A percentile compares a stretch with the other conserved stretches of the same genome.
Conservation (phyloP, 345 rosid genomes). For the Brassica carinata region DNA sequence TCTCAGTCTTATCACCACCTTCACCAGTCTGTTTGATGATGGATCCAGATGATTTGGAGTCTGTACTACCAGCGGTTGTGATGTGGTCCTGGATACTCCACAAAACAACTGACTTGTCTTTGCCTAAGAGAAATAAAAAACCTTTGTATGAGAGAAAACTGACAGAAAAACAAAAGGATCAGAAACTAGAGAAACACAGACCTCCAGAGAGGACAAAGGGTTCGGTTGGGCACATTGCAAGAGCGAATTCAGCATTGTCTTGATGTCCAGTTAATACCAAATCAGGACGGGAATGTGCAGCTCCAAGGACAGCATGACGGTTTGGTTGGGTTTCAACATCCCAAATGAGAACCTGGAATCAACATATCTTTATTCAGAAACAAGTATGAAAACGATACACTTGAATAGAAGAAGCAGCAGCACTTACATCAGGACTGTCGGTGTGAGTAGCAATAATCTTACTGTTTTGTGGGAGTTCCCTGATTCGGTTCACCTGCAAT, state of each 20-base stretch:
- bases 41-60: slow-evolving; percentile 70
- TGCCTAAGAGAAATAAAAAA: slow-evolving; percentile 59
- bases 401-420: not conserved
- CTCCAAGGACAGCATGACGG: slow-evolving; percentile 98
- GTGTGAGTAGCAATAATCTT: slow-evolving; percentile 98
- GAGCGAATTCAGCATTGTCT: slow-evolving; percentile 99
- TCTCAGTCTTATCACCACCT: slow-evolving; percentile 65
- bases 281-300: slow-evolving; percentile 91
- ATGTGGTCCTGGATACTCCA: slow-evolving; percentile 99
- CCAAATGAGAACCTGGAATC: slow-evolving; percentile 91
- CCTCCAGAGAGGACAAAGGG: slow-evolving; percentile 99
- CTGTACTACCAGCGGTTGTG: slow-evolving; percentile 60
- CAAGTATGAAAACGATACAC: not conserved
- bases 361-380: slow-evolving; percentile 18
- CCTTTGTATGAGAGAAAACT: slow-evolving; percentile 31
- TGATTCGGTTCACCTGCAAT: slow-evolving; percentile 92
- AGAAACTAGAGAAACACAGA: slow-evolving; percentile 38
- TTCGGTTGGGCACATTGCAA: slow-evolving; percentile 97
- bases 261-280: slow-evolving; percentile 98
- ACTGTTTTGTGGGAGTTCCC: slow-evolving; percentile 94
- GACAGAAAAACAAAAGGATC: not conserved
- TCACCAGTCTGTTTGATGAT: slow-evolving; percentile 75
- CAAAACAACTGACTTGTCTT: slow-evolving; percentile 88
- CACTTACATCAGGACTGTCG: slow-evolving; percentile 91
- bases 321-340: slow-evolving; percentile 99